phyloP scores from a whole-genome alignment of 108 stramenopile species.

The Cyclotella baltica region DNA sequence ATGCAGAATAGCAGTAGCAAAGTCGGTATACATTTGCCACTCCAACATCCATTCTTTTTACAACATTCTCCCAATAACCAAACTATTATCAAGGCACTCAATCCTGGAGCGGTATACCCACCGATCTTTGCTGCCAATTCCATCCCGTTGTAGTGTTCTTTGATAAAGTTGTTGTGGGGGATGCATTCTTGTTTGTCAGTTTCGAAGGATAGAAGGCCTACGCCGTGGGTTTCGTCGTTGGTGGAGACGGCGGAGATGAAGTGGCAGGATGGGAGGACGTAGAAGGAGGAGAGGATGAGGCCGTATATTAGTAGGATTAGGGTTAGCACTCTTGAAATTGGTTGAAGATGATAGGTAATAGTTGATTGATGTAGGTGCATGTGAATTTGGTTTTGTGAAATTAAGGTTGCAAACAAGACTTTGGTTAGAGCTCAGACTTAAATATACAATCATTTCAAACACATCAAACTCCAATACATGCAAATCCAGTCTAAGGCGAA shows the following conservation, averaged over 20 bases:
- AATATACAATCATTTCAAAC: too few relatives aligned
- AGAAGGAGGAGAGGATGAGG: constrained; percentile 31
- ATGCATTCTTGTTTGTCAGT: constrained; percentile 24
- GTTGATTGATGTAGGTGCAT: not conserved
- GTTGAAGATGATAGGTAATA: not conserved
- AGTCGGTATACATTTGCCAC: constrained; percentile 40
- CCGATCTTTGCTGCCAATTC: constrained; percentile 45
- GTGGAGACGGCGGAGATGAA: constrained; percentile 31
- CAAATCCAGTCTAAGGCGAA: too few relatives aligned
- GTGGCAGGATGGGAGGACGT: constrained; percentile 22
- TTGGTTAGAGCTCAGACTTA: too few relatives aligned
- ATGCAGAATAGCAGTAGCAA: constrained; percentile 12
- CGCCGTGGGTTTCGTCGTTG: constrained; percentile 30
- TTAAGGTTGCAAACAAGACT: too few relatives aligned
- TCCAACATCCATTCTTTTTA: constrained; percentile 30
- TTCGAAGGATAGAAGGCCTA: constrained; percentile 42
- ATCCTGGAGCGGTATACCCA: constrained; percentile 34
- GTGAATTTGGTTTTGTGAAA: too few relatives aligned
- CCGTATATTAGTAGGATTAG: constrained; percentile 37
- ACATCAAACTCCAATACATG: too few relatives aligned
- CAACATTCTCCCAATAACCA: constrained; percentile 34
- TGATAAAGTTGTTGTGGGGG: constrained; percentile 39
- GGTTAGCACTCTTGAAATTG: constrained; percentile 5
- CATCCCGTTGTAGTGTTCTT: constrained; percentile 50
- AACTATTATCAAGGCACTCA: constrained; percentile 15